Evolutionary conservation across 23 red algal genomes (phyloP).

Genomic region (Pyropia yezoensis): DNA sequence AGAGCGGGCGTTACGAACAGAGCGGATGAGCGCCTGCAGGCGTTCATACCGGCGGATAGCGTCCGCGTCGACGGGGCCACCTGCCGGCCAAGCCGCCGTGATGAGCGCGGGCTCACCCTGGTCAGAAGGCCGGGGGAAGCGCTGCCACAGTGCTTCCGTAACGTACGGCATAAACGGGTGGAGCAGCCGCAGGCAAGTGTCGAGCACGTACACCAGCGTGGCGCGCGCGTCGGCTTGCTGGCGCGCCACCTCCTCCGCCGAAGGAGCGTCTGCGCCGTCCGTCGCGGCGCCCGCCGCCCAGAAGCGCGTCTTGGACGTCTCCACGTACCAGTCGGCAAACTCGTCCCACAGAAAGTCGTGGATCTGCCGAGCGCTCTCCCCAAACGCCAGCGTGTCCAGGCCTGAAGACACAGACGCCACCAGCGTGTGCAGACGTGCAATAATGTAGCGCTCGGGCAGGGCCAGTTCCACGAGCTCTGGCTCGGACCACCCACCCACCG

Average conservation of each 20-base stretch:
- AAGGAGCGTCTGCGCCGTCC: slow-evolving; percentile 2
- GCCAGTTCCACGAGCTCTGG: slow-evolving; percentile 6
- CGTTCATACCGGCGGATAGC: slow-evolving; percentile 53
- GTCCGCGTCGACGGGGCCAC: slow-evolving; percentile 19
- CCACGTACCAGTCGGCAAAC: slow-evolving; percentile 99
- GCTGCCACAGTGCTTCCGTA: slow-evolving; percentile 90
- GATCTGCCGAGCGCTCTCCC: slow-evolving; percentile 61
- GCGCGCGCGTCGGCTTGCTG: slow-evolving; percentile 10
- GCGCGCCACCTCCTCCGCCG: not conserved
- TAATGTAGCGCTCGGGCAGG: slow-evolving; percentile 76
- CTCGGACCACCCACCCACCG: not conserved
- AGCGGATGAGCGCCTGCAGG: slow-evolving; percentile 71
- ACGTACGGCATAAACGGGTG: slow-evolving; percentile 99
- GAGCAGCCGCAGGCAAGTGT: slow-evolving; percentile 80
- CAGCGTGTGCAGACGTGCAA: slow-evolving; percentile 48
- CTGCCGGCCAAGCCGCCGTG: slow-evolving; percentile 60
- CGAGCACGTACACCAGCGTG: slow-evolving; percentile 78
- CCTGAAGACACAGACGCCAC: slow-evolving; percentile 32
- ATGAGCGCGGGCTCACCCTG: slow-evolving; percentile 53
- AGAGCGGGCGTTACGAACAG: slow-evolving; percentile 73
- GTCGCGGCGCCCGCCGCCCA: not conserved
- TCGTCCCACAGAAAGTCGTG: slow-evolving; percentile 99
- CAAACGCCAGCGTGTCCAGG: slow-evolving; percentile 49
- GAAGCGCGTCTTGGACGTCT: slow-evolving; percentile 80
- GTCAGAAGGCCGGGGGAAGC: slow-evolving; percentile 36